phyloP scores from a whole-genome alignment of 345 rosid species.

The Erysimum cheiranthoides region DNA sequence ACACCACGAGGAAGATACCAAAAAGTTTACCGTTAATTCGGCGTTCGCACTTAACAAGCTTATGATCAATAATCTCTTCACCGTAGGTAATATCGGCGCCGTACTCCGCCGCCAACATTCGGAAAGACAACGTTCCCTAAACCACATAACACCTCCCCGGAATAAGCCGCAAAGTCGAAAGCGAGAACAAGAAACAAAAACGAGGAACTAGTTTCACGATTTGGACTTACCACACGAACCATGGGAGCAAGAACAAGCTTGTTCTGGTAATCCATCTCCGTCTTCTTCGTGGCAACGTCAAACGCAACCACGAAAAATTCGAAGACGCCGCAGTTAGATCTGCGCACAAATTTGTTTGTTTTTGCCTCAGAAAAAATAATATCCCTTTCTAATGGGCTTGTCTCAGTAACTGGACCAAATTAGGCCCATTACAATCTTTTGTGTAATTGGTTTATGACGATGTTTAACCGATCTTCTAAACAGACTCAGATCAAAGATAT shows the following conservation, averaged over 20 bases:
- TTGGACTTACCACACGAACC: conserved; percentile 89
- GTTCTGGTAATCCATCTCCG: conserved; percentile 76
- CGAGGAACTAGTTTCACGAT: neutral
- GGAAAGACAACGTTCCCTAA: conserved; percentile 82
- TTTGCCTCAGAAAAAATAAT: neutral
- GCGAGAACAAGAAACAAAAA: neutral
- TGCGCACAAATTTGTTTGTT: neutral
- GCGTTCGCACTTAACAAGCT: conserved; percentile 77
- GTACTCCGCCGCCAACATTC: conserved; percentile 82
- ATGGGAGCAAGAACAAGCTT: conserved; percentile 95
- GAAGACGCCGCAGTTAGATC: conserved; percentile 29
- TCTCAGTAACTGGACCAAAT: neutral
- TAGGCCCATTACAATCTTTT: conserved; percentile 18
- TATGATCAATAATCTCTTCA: conserved; percentile 90
- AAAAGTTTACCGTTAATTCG: conserved; percentile 57
- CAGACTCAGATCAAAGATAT: too few species aligned
- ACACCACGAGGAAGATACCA: neutral
- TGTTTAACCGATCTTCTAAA: neutral
- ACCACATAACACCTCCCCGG: conserved; percentile 6
- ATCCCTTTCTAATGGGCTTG: neutral
- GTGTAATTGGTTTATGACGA: neutral
- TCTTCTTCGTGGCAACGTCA: conserved; percentile 40
- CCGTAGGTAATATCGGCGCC: conserved; percentile 95
- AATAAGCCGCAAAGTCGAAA: neutral
- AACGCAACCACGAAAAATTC: conserved; percentile 35